These are phyloP conservation scores for Mycena rosella DNA, from an alignment of 768 basidiomycete genomes.

Conservation along the genomic window DNA sequence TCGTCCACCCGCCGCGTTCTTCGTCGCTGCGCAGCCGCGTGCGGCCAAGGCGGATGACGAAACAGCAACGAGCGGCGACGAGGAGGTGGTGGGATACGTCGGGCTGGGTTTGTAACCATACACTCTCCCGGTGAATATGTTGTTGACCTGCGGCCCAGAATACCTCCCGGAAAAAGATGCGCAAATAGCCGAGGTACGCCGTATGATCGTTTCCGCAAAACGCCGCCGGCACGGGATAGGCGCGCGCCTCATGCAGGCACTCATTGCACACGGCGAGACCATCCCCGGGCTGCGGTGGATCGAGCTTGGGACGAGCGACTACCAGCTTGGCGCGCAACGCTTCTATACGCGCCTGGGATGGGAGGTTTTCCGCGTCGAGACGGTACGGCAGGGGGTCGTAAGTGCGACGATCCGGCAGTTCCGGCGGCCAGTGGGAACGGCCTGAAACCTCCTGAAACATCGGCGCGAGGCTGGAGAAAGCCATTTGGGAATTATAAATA, in stretches of 20 bases:
- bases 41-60: not conserved
- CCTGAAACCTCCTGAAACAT: no score
- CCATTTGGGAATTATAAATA: no score
- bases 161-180: conserved; percentile 1
- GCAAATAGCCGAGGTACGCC: conserved; percentile 8
- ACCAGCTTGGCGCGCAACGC: conserved; percentile 4
- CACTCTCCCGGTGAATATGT: no score
- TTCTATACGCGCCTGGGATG: conserved; percentile 11
- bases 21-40: conserved; percentile 15
- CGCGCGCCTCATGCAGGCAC: not conserved
- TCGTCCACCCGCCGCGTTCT: conserved; percentile 6
- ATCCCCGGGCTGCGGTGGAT: conserved; percentile 7
- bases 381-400: no score
- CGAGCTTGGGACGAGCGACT: conserved; percentile 14
- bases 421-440: no score
- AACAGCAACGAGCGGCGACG: not conserved
- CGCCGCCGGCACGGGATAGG: conserved; percentile 15
- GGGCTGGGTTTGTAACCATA: conserved; percentile 18
- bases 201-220: not conserved
- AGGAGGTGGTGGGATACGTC: conserved; percentile 19
- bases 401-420: no score
- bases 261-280: conserved; percentile 4
- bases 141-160: not conserved
- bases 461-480: no score
- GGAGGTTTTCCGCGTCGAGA: no score